phyloP scores from a whole-genome alignment of 345 rosid species.

The Rhodomyrtus tomentosa region DNA sequence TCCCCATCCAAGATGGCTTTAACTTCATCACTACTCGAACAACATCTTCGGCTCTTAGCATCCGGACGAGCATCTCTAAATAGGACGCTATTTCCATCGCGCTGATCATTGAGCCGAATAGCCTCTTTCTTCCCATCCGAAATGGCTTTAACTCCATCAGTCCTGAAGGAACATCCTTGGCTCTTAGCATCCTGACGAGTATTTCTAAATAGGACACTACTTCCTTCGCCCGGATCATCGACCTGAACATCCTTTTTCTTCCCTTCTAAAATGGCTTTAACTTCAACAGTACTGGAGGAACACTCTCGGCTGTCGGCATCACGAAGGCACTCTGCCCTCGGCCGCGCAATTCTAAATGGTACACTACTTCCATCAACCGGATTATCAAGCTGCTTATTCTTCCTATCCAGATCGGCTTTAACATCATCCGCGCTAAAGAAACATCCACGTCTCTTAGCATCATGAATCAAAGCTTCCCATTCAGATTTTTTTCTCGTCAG shows the following conservation, averaged over 20 bases:
- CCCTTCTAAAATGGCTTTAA: background rate
- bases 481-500: constrained; percentile 1
- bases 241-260: background rate
- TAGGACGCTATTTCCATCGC: constrained; percentile 4
- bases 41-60: too few species aligned
- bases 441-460: background rate
- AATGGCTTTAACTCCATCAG: background rate
- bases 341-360: background rate
- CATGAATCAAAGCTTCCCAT: constrained; percentile 6
- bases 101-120: constrained; percentile 21
- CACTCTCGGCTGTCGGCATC: background rate
- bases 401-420: background rate
- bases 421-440: background rate
- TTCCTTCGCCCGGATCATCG: background rate
- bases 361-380: background rate
- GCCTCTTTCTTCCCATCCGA: background rate
- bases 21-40: too few species aligned
- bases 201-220: background rate
- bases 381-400: background rate
- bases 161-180: background rate
- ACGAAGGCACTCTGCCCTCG: background rate
- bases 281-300: constrained; percentile 5
- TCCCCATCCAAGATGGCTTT: too few species aligned
- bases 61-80: constrained; percentile 5
- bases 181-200: constrained; percentile 7